A percentile compares a stretch with the other conserved stretches of the same genome.
These are phyloP conservation scores for Erysimum cheiranthoides DNA, from an alignment of 345 rosid genomes.

Conservation along the genomic window DNA sequence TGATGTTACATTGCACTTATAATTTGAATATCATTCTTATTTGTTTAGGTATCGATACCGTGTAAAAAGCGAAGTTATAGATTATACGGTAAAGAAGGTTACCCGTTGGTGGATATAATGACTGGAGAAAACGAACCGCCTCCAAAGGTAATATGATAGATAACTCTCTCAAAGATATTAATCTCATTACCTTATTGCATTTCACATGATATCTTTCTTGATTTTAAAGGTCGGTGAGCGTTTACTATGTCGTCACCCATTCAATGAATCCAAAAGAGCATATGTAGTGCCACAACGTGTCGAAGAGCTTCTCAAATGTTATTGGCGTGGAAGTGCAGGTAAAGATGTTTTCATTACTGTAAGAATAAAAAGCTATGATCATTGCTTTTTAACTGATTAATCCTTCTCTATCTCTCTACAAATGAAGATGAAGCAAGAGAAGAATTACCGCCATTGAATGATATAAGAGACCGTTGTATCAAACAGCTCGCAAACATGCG, in stretches of 20 bases:
- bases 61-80: conserved; percentile 85
- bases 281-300: conserved; percentile 89
- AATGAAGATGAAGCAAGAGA: conserved; percentile 63
- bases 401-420: background rate
- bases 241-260: conserved; percentile 92
- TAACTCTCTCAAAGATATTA: background rate
- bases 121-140: conserved; percentile 89
- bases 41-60: conserved; percentile 84
- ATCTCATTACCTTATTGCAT: background rate
- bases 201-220: background rate
- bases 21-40: conserved; percentile 21
- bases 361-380: background rate
- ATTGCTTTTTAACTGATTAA: too few species aligned
- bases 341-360: background rate
- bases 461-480: conserved; percentile 77
- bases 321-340: conserved; percentile 94
- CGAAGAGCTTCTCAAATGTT: conserved; percentile 89
- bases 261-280: conserved; percentile 94
- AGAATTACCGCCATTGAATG: conserved; percentile 70
- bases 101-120: conserved; percentile 91
- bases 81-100: conserved; percentile 87
- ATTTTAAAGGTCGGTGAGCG: conserved; percentile 77
- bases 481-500: conserved; percentile 89
- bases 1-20: background rate
- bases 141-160: conserved; percentile 59